Base-by-base conservation (phyloP, 2,329 filamentous ascomycete species). In the Remersonia thermophila region DNA sequence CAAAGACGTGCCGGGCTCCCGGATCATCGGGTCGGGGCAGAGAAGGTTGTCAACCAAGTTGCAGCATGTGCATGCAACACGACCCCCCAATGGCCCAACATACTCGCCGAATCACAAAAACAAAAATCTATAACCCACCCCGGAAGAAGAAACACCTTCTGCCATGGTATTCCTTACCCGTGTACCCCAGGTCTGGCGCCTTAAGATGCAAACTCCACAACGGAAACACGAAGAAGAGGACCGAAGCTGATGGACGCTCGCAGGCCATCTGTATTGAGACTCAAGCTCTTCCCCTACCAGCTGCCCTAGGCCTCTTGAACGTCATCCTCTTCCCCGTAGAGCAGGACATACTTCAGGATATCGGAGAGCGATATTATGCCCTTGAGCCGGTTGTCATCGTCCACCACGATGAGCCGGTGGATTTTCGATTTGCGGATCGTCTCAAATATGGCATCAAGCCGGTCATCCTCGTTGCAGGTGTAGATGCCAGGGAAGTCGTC, bases 401-500 rank as follows among this genome's bases (percentile, higher is more conserved):
- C 87, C 39, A 98, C 83, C 33, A 98, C 81, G 38, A 96, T 80
- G 46, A 98, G 68, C 44, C 91, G 75, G 60, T 98, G 91, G 18
- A 98, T 89, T 42, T 93, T 74, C 31, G 87, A 94, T 62, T 89
- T 93, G 47, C 89, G 83, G 48, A 98, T 83, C 1, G 91, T 96
- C 57, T 95, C 87, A 56, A 96, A 96, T 48, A 98, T 91, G 9
- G 87, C 89, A 55, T 93, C 89, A 33, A 98, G 71, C 37, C 87
- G 79, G 59, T 98, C 91, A 43, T 93, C 80, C 44, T 91, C 71
- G 31, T 80, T 84, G 64, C 91, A 98, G 1, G 89, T 96, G 60
- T 95, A 96, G 45, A 98, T 96, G 30, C 93, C 91, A 1, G 86
- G 81, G 52, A 94, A 95, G 49, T 95, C 89, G 35, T 93, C 83